These are phyloP conservation scores for Alternaria triticina DNA, from an alignment of 2,329 filamentous ascomycete genomes.

Conservation along the genomic window DNA sequence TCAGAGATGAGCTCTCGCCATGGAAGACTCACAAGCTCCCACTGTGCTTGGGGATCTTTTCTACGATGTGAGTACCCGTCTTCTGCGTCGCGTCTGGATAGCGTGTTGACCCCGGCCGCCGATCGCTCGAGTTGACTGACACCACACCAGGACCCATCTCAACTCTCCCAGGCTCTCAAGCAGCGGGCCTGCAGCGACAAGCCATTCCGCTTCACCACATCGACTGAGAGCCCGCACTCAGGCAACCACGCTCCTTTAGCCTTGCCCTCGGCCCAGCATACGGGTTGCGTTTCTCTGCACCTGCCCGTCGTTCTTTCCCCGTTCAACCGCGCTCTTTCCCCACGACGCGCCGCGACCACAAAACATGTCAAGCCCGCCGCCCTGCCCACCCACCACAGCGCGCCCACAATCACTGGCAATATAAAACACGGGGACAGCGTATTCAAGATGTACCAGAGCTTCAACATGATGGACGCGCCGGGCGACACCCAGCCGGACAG, in stretches of 20 bases:
- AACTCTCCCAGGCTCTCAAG: slow-evolving; percentile 45
- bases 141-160: slow-evolving; percentile 43
- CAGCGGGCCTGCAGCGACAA: slow-evolving; percentile 39
- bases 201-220: slow-evolving; percentile 32
- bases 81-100: slow-evolving; percentile 17
- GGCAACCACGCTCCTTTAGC: slow-evolving; percentile 14
- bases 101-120: slow-evolving; percentile 35
- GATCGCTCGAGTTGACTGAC: slow-evolving; percentile 30
- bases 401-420: slow-evolving; percentile 33
- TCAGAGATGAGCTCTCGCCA: slow-evolving; percentile 22
- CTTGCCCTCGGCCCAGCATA: slow-evolving; percentile 9
- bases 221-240: slow-evolving; percentile 25
- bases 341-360: slow-evolving; percentile 38
- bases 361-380: slow-evolving; percentile 41
- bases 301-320: slow-evolving; percentile 17
- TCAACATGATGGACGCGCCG: slow-evolving; percentile 46
- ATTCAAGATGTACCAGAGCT: slow-evolving; percentile 44
- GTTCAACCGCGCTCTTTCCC: slow-evolving; percentile 19
- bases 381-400: slow-evolving; percentile 38
- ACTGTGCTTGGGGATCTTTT: slow-evolving; percentile 36
- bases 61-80: slow-evolving; percentile 43
- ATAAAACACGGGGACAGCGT: slow-evolving; percentile 23
- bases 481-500: slow-evolving; percentile 58
- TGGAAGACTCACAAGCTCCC: slow-evolving; percentile 41
- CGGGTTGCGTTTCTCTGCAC: slow-evolving; percentile 16